phyloP scores from a whole-genome alignment of 2,329 filamentous ascomycete genomes.

The Graphilbum fragrans region DNA sequence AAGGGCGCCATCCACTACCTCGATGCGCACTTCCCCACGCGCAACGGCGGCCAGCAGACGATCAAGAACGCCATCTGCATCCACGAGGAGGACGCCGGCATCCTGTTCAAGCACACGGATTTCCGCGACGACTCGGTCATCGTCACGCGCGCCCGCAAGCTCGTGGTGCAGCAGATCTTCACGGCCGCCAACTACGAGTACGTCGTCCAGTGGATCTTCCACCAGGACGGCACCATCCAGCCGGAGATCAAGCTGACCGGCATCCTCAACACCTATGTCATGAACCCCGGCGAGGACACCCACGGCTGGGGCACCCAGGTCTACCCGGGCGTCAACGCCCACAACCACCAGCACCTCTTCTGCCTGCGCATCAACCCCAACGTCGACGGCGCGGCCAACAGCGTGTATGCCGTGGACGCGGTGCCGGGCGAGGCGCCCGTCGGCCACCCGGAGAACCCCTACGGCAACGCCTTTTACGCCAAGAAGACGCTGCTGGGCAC shows the following conservation, averaged over 20 bases:
- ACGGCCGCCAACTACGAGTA: slow-evolving; percentile 97
- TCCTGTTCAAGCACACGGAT: slow-evolving; percentile 89
- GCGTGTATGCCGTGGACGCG: slow-evolving; percentile 72
- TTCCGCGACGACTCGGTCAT: slow-evolving; percentile 83
- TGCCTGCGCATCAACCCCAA: slow-evolving; percentile 80
- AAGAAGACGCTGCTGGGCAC: slow-evolving; percentile 71
- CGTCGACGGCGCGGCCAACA: slow-evolving; percentile 68
- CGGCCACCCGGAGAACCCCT: slow-evolving; percentile 70
- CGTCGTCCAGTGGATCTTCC: slow-evolving; percentile 12
- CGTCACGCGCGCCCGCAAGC: slow-evolving; percentile 73
- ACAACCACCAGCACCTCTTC: slow-evolving; percentile 73
- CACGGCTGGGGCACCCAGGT: slow-evolving; percentile 86
- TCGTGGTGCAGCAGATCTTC: slow-evolving; percentile 84
- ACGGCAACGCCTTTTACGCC: slow-evolving; percentile 84
- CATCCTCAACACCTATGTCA: slow-evolving; percentile 82
- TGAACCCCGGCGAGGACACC: slow-evolving; percentile 69
- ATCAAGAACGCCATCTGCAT: slow-evolving; percentile 95
- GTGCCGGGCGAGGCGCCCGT: slow-evolving; percentile 58
- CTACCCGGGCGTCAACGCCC: slow-evolving; percentile 81
- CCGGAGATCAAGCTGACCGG: slow-evolving; percentile 86
- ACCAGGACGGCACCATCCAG: slow-evolving; percentile 81
- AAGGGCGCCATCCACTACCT: slow-evolving; percentile 88
- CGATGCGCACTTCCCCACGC: slow-evolving; percentile 74
- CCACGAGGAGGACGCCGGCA: slow-evolving; percentile 85
- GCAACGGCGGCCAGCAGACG: slow-evolving; percentile 59